Evolutionary conservation across 495 filamentous ascomycete genomes (phyloP), one percentile per base, ranked within the genome.

Genomic region (Bathelium albidoporum): DNA sequence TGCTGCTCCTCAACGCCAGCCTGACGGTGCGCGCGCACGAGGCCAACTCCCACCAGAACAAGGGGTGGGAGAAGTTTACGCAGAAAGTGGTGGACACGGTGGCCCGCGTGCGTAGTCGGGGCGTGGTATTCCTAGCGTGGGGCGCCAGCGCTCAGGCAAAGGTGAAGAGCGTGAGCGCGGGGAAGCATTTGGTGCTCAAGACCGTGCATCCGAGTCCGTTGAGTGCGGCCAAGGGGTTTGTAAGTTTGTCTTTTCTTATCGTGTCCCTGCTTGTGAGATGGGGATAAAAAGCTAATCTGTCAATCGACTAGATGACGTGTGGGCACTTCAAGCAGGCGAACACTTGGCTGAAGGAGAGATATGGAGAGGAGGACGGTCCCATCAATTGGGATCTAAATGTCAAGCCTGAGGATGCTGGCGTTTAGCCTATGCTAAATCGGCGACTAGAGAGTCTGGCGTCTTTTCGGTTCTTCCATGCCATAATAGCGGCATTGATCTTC

Each of bases 111-210:
- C 81, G 91, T 26, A 85, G 80, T 5, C 76, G 78, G 31, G 94
- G 94, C 0, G 93, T 97, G 1, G 94, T 97, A 16, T 97, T 98
- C 72, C 74, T 98, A 67, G 93, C 91, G 0, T 98, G 94, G 94
- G 94, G 94, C 2, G 83, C 73, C 1, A 88, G 89, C 9, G 94
- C 94, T 0, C 85, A 82, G 32, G 86, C 87, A 75, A 77, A 93
- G 59, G 86, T 93, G 7, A 69, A 77, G 3, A 85, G 83, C 64
- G 76, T 98, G 43, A 87, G 93, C 68, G 73, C 69, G 58, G 74
- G 81, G 68, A 85, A 81, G 67, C 91, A 98, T 76, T 80, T 82
- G 29, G 87, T 98, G 55, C 75, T 98, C 65, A 83, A 87, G 77
- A 87, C 84, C 66, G 90, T 89, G 60, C 94, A 98, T 78, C 94